Evolutionary conservation across 176 grass and related monocot species (phyloP).

Genomic region (Calamus simplicifolius): DNA sequence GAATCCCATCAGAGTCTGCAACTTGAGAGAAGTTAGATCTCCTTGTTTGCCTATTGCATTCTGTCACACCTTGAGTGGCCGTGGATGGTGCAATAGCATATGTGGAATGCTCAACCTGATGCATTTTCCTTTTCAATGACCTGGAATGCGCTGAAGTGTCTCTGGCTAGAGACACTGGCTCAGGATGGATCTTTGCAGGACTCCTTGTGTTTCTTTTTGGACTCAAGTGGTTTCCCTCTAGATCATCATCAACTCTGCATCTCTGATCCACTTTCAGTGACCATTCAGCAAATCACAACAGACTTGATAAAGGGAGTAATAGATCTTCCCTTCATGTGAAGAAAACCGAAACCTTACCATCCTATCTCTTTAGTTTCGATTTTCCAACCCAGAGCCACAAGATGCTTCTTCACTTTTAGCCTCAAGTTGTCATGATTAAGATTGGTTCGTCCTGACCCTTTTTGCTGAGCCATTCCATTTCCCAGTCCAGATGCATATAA

Average conservation of each 20-base stretch:
- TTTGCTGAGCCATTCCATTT: constrained; percentile 13
- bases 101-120: too few species aligned
- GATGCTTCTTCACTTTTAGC: constrained; percentile 53
- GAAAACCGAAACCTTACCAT: constrained; percentile 20
- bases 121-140: too few species aligned
- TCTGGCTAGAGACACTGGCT: too few species aligned
- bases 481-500: constrained; percentile 12
- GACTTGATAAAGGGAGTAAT: constrained; percentile 36
- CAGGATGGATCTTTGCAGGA: too few species aligned
- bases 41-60: too few species aligned
- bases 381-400: constrained; percentile 60
- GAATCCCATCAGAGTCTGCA: too few species aligned
- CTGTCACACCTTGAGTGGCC: too few species aligned
- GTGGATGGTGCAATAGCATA: too few species aligned
- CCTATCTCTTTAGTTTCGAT: constrained; percentile 32
- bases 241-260: constrained; percentile 4
- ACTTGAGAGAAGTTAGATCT: too few species aligned
- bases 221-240: not conserved
- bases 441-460: not conserved
- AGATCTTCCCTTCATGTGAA: constrained; percentile 39
- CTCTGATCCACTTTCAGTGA: constrained; percentile 12
- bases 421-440: not conserved
- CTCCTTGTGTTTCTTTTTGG: too few species aligned
- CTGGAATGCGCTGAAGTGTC: not conserved
- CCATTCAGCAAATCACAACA: constrained; percentile 21